Percentiles rank a stretch among this genome's conserved stretches.
Conservation (phyloP, 2,329 filamentous ascomycete species). For the Curvularia lunata region DNA sequence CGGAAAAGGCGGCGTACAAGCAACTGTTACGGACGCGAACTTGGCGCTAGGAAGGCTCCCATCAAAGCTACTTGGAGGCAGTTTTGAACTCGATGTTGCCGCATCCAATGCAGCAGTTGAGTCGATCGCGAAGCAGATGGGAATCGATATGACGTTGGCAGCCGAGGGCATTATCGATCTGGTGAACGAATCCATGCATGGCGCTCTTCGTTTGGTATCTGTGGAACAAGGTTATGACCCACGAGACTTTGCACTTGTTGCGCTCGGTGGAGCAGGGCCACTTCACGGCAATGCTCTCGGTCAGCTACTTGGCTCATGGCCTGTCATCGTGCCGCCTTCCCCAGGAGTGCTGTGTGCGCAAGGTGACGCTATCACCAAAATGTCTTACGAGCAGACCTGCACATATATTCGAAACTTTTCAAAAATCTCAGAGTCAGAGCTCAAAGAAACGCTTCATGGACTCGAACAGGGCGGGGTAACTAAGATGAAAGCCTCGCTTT, state of each 20-base stretch:
- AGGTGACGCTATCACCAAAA: conserved; percentile 58
- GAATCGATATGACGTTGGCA: conserved; percentile 50
- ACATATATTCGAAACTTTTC: conserved; percentile 55
- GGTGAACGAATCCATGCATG: conserved; percentile 60
- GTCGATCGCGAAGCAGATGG: conserved; percentile 55
- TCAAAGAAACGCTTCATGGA: conserved; percentile 40
- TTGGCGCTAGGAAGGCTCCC: conserved; percentile 58
- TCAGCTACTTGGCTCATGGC: conserved; percentile 58
- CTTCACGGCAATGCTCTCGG: conserved; percentile 60
- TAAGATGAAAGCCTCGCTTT: conserved; percentile 50
- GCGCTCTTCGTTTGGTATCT: conserved; percentile 58
- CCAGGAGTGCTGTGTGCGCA: conserved; percentile 59
- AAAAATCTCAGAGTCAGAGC: conserved; percentile 44
- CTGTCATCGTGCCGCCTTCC: conserved; percentile 60
- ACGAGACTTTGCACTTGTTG: conserved; percentile 58
- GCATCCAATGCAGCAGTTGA: conserved; percentile 54
- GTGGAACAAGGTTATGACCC: conserved; percentile 61
- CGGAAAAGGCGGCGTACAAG: conserved; percentile 54
- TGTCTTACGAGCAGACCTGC: conserved; percentile 56
- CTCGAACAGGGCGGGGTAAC: conserved; percentile 50
- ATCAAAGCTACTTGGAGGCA: conserved; percentile 54
- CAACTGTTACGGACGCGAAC: conserved; percentile 60
- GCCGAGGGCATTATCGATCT: conserved; percentile 59
- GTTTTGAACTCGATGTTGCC: conserved; percentile 53
- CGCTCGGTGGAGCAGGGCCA: conserved; percentile 59